These are phyloP conservation scores for Ceratobasidium sp. DNA, from an alignment of 1,284 basidiomycete genomes.

Conservation along the genomic window DNA sequence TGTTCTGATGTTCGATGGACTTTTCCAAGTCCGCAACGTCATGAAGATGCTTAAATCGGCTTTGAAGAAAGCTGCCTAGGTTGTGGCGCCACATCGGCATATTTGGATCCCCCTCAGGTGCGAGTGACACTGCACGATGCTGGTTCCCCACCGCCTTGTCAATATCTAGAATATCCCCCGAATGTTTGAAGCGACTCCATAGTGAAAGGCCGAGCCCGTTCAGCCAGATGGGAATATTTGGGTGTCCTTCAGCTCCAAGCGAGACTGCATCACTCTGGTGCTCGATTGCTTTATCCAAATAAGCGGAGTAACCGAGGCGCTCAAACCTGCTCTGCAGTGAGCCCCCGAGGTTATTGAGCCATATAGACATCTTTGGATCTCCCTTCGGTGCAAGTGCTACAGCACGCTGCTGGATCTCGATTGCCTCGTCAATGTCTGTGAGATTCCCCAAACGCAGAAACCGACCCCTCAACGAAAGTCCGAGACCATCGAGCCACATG, in stretches of 20 bases:
- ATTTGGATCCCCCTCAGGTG: neutral
- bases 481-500: neutral
- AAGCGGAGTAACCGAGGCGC: neutral
- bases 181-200: neutral
- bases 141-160: neutral
- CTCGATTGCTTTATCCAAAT: neutral
- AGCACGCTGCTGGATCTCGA: neutral
- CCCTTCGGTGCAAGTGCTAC: neutral
- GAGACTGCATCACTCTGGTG: neutral
- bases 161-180: neutral
- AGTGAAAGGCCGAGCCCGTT: neutral
- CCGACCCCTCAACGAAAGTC: neutral
- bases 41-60: neutral
- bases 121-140: neutral
- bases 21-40: neutral
- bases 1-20: neutral
- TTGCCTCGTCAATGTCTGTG: neutral
- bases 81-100: neutral
- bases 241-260: neutral
- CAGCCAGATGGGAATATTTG: neutral
- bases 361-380: neutral
- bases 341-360: neutral
- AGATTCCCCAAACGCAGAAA: neutral
- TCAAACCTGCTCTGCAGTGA: neutral
- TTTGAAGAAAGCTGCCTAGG: neutral